Evolutionary conservation across 2,329 filamentous ascomycete genomes (phyloP), one percentile per base, ranked within the genome.

Genomic region (Microcyclospora pomicola): DNA sequence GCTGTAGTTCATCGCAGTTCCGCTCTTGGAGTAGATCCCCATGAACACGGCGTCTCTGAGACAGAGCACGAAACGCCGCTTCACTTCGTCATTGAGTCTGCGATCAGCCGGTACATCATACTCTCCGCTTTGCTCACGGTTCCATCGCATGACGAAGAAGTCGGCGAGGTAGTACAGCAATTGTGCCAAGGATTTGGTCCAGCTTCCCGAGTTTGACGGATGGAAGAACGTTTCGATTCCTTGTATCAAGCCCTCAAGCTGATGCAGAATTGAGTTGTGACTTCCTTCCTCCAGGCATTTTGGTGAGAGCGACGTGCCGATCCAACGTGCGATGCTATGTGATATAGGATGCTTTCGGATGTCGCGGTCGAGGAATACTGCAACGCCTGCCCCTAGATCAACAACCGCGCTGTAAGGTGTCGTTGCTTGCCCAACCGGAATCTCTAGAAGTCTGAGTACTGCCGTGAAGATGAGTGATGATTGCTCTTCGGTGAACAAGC

Each of bases 221-320:
- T 98, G 91, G 68, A 95, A 98, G 61, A 98, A 98, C 1, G 91
- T 98, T 59, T 98, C 91, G 34, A 96, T 81, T 2, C 87, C 91
- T 59, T 96, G 82, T 49, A 98, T 82, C 37, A 98, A 68, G 0
- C 84, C 88, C 59, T 98, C 88, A 5, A 98, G 71, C 47, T 82
- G 84, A 27, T 80, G 75, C 51, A 98, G 63, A 32, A 93, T 75
- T 1, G 87, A 96, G 31, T 55, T 54, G 13, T 43, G 38, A 39
- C 80, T 79, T 24, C 80, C 70, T n/a, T 75, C 69, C 31, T 82
- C 75, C 35, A 92, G 64, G 52, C 84, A 91, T 33, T 77, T 68
- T 1, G 91, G 88, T 1, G 91, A 96, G 30, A 98, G 60, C 0
- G 87, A 95, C 75, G 88, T 88, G 37, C 92, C 77, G 41, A 96